phyloP scores from a whole-genome alignment of 441 rosid species.

The Aquilaria agallochum region DNA sequence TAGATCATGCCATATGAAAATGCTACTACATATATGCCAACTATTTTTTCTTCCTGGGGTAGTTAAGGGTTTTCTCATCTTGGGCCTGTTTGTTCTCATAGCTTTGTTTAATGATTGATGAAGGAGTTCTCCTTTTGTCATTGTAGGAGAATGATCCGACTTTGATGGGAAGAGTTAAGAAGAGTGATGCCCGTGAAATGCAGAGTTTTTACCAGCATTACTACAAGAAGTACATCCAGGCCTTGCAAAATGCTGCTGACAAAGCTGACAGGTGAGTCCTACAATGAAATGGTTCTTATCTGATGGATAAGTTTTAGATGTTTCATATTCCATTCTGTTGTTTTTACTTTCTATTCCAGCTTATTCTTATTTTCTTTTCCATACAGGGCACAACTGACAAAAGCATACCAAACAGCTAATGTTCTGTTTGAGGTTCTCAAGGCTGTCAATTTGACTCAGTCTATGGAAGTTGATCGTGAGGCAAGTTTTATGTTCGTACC shows the following conservation, averaged over 20 bases:
- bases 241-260: slow-evolving; percentile 94
- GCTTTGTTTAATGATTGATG: background rate
- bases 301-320: background rate
- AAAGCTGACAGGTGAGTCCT: slow-evolving; percentile 93
- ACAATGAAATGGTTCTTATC: background rate
- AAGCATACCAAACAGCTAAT: slow-evolving; percentile 99
- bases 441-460: slow-evolving; percentile 91
- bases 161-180: slow-evolving; percentile 75
- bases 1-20: too few species aligned
- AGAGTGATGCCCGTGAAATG: slow-evolving; percentile 98
- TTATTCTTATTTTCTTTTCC: slow-evolving; percentile 15
- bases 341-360: background rate
- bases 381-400: slow-evolving; percentile 93
- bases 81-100: too few species aligned
- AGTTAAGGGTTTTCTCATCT: too few species aligned
- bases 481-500: slow-evolving; percentile 31
- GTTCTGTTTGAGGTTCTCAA: slow-evolving; percentile 98
- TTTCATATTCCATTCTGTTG: background rate
- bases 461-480: slow-evolving; percentile 95
- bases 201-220: slow-evolving; percentile 96
- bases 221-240: slow-evolving; percentile 88
- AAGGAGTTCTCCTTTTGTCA: slow-evolving; percentile 1
- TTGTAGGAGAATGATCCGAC: slow-evolving; percentile 94
- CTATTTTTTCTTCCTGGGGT: too few species aligned
- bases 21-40: too few species aligned